phyloP scores from a whole-genome alignment of 1,284 basidiomycete genomes.

The Caloboletus firmus region DNA sequence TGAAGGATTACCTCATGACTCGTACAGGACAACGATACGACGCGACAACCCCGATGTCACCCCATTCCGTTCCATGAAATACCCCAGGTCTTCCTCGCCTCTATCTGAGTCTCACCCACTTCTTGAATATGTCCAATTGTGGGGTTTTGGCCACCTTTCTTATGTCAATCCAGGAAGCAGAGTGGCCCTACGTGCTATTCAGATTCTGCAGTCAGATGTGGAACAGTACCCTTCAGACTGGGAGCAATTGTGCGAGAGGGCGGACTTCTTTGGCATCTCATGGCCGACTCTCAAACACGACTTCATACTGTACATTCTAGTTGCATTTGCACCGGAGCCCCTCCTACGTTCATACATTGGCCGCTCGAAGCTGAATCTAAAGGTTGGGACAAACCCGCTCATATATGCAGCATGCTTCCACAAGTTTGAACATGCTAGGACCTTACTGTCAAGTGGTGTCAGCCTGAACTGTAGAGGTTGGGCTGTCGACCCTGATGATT shows the following conservation, averaged over 20 bases:
- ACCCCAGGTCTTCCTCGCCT: background rate
- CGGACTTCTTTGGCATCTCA: accelerated
- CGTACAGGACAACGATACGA: too few species aligned
- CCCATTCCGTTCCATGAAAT: too few species aligned
- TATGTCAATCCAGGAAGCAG: background rate
- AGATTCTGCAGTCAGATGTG: background rate
- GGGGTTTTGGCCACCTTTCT: background rate
- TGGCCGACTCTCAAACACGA: background rate
- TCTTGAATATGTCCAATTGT: background rate
- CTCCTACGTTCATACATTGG: background rate
- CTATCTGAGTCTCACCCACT: background rate
- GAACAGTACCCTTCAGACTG: background rate
- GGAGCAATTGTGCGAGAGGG: background rate
- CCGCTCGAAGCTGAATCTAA: background rate
- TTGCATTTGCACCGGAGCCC: background rate
- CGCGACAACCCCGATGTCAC: background rate
- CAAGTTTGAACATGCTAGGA: conserved; percentile 3
- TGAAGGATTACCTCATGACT: background rate
- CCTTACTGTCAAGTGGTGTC: conserved; percentile 1
- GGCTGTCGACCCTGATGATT: too few species aligned
- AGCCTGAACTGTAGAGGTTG: background rate
- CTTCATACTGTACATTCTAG: conserved; percentile 3
- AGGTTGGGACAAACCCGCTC: conserved; percentile 13
- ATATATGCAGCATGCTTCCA: background rate
- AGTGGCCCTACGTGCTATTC: background rate